These are phyloP conservation scores for Prunus mume DNA, from an alignment of 306 rosid species.

Conservation along the genomic window DNA sequence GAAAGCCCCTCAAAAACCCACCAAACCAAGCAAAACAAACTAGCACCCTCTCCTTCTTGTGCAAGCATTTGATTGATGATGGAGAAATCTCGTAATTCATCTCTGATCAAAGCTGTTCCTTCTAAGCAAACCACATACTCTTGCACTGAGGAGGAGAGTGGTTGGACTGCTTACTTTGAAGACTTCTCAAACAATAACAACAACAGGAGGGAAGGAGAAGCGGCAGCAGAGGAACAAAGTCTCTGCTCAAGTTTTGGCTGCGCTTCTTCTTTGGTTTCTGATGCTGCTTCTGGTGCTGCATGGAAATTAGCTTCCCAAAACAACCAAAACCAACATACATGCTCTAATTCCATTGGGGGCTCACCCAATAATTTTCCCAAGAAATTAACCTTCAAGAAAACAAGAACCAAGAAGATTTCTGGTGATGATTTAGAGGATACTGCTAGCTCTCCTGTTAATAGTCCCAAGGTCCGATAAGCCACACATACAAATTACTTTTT, in stretches of 20 bases:
- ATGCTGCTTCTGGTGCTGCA: conserved; percentile 86
- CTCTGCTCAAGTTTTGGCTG: conserved; percentile 35
- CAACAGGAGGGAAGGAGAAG: neutral
- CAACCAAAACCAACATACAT: neutral
- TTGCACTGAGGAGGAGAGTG: conserved; percentile 58
- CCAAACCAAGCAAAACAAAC: neutral
- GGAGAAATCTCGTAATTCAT: conserved; percentile 60
- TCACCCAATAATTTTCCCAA: conserved; percentile 20
- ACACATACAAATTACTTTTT: neutral
- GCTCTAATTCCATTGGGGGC: neutral
- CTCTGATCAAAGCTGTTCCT: conserved; percentile 31
- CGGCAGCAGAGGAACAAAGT: conserved; percentile 14
- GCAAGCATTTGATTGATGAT: conserved; percentile 7
- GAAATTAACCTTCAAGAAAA: conserved; percentile 53
- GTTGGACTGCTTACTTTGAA: conserved; percentile 88
- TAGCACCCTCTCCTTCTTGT: conserved; percentile 8
- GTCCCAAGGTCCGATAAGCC: conserved; percentile 70
- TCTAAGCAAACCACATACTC: conserved; percentile 7
- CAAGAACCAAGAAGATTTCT: conserved; percentile 45
- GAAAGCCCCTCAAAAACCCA: neutral
- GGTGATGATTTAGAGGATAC: conserved; percentile 74
- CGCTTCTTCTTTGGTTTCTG: conserved; percentile 75
- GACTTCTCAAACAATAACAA: conserved; percentile 44
- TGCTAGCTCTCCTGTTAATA: conserved; percentile 84
- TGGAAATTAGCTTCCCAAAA: conserved; percentile 43